A percentile compares a stretch with the other conserved stretches of the same genome.
These are phyloP conservation scores for Dictyophora rubrovolvata DNA, from an alignment of 768 basidiomycete species.

Conservation along the genomic window DNA sequence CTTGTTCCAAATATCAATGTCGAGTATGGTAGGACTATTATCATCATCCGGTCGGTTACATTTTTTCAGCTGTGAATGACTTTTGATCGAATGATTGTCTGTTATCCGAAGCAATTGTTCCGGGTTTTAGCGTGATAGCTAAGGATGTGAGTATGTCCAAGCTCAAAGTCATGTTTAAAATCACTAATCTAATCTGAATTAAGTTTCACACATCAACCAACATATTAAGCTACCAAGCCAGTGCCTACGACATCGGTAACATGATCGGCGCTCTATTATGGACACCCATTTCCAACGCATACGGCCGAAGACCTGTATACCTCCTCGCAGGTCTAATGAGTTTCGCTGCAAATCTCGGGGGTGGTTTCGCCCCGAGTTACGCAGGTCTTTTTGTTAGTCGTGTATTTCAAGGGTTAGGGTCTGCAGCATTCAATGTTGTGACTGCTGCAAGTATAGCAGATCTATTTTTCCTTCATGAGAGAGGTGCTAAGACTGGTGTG, in stretches of 20 bases:
- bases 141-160: background rate
- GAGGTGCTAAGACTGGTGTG: slow-evolving; percentile 14
- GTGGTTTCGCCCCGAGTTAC: background rate
- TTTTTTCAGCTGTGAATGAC: background rate
- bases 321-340: slow-evolving; percentile 12
- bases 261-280: slow-evolving; percentile 14
- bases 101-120: background rate
- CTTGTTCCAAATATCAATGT: background rate
- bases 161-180: background rate
- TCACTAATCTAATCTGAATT: background rate
- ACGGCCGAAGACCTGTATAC: slow-evolving; percentile 15
- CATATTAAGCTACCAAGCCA: background rate
- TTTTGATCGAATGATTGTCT: background rate
- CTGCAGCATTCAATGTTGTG: slow-evolving; percentile 14
- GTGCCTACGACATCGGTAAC: background rate
- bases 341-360: background rate
- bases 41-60: background rate
- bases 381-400: slow-evolving; percentile 7
- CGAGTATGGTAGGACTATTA: background rate
- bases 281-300: slow-evolving; percentile 16
- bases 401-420: slow-evolving; percentile 15
- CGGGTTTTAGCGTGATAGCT: background rate
- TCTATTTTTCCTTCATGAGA: slow-evolving; percentile 17
- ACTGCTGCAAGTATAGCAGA: slow-evolving; percentile 15
- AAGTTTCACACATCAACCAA: background rate